Percentiles rank a stretch among this genome's conserved stretches.
These are phyloP conservation scores for Toxoplasma gondii DNA, from an alignment of 169 alveolate genomes.

Conservation along the genomic window DNA sequence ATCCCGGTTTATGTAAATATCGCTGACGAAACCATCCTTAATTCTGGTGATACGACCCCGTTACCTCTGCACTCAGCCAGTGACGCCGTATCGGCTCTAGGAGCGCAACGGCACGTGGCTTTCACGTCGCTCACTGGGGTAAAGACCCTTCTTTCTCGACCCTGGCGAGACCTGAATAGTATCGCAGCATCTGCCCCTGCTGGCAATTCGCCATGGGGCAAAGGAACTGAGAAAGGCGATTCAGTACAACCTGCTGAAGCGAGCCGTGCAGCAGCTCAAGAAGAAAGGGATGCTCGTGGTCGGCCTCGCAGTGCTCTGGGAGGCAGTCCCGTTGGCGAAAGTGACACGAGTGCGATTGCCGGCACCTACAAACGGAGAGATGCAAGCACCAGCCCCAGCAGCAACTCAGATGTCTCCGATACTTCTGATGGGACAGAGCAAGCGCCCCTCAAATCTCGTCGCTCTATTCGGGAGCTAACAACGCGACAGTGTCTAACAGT, in stretches of 20 bases:
- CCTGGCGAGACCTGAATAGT: too few relatives aligned
- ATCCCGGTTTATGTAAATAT: neutral
- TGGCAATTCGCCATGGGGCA: too few relatives aligned
- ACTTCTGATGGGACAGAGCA: neutral
- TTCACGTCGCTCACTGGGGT: neutral
- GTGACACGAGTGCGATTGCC: too few relatives aligned
- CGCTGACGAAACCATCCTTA: neutral
- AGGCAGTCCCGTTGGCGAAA: too few relatives aligned
- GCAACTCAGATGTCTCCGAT: neutral
- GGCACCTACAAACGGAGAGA: too few relatives aligned
- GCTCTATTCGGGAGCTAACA: neutral
- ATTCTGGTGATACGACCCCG: neutral
- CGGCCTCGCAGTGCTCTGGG: too few relatives aligned
- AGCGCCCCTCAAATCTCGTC: neutral
- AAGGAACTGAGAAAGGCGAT: too few relatives aligned
- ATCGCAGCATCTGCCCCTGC: too few relatives aligned
- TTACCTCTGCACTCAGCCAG: neutral
- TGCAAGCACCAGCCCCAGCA: neutral
- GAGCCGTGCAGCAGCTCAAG: too few relatives aligned
- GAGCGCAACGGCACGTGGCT: neutral
- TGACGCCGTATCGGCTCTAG: neutral
- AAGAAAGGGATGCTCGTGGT: too few relatives aligned
- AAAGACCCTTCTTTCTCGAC: too few relatives aligned
- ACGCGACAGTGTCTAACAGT: neutral
- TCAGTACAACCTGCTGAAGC: too few relatives aligned